These are phyloP conservation scores for Annulohypoxylon bovei DNA, from an alignment of 495 filamentous ascomycete genomes.

Conservation along the genomic window DNA sequence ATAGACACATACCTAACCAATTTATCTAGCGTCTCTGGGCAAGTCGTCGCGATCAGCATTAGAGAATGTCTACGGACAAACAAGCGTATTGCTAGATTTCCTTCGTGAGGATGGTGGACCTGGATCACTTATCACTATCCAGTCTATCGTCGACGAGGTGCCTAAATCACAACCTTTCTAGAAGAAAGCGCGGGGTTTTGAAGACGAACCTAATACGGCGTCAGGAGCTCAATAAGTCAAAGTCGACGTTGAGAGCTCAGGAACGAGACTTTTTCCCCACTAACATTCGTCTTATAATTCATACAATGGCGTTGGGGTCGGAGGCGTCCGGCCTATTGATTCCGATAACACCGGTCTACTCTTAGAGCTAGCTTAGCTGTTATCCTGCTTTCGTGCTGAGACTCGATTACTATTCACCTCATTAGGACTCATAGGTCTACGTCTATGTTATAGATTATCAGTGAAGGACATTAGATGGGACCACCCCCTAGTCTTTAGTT, in stretches of 20 bases:
- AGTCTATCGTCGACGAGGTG: constrained; percentile 66
- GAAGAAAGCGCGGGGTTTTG: neutral
- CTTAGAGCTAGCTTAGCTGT: neutral
- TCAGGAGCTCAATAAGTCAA: neutral
- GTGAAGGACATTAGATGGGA: neutral
- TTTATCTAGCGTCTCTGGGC: constrained; percentile 78
- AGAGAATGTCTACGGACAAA: constrained; percentile 88
- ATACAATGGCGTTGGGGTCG: constrained; percentile 6
- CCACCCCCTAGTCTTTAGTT: neutral
- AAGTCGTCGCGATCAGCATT: constrained; percentile 88
- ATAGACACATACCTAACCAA: constrained; percentile 37
- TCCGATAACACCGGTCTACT: neutral
- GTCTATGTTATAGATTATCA: neutral
- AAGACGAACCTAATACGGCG: neutral
- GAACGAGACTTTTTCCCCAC: constrained; percentile 1
- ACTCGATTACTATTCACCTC: neutral
- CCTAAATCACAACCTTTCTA: constrained; percentile 47
- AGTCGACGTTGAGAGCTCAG: neutral
- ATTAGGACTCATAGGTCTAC: neutral
- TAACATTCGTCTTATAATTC: constrained; percentile 9
- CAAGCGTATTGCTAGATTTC: constrained; percentile 82
- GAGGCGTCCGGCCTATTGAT: neutral
- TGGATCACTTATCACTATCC: constrained; percentile 87
- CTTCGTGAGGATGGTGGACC: constrained; percentile 83
- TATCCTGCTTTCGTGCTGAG: neutral